Evolutionary conservation across 495 filamentous ascomycete species (phyloP), one percentile per base, ranked within the genome.

Genomic region (Penicillium pulvis): DNA sequence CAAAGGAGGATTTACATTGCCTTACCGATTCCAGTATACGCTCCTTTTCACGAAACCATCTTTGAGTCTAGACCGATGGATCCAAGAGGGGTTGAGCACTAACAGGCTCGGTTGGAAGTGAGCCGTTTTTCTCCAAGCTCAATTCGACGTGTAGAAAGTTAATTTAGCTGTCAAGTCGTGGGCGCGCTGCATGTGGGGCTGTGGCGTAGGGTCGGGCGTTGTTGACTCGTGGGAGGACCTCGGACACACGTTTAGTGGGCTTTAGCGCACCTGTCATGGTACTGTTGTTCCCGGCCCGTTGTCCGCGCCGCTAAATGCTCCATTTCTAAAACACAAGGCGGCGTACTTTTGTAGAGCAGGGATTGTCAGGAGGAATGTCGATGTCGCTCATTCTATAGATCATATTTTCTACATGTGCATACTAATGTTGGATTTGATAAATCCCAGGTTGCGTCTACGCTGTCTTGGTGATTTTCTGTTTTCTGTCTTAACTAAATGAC

Each of bases 311-410:
- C 39, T 41, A 41, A n/a, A 41, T 41, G 3, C 4, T 41, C 16
- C 7, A 11, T n/a, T 41, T 41, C 39, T 41, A 16, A 41, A 41
- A 41, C 39, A n/a, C 16, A 16, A 41, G 39, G 39, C 39, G 14
- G 1, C 16, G 39, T 41, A 41, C 39, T 41, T 41, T 50, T 16
- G 30, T 23, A 28, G 8, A 48, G 2, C 10, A 7, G 55, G 36
- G 19, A 46, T 39, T 42, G 19, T 23, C 41, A 20, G 46, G 26
- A 31, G 24, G 11, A 6, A 24, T 26, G 26, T 19, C 43, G 20
- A 53, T 59, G 43, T 54, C 46, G 57, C 53, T 57, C 53, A 66
- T 31, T 26, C 17, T 52, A 57, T 33, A 58, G 36, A 23, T 39
- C 56, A 59, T 46, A 41, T 41, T 41, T 41, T 41, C 43, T 41